Conservation (phyloP, 257 asterid genomes). For the Handroanthus guayacan region DNA sequence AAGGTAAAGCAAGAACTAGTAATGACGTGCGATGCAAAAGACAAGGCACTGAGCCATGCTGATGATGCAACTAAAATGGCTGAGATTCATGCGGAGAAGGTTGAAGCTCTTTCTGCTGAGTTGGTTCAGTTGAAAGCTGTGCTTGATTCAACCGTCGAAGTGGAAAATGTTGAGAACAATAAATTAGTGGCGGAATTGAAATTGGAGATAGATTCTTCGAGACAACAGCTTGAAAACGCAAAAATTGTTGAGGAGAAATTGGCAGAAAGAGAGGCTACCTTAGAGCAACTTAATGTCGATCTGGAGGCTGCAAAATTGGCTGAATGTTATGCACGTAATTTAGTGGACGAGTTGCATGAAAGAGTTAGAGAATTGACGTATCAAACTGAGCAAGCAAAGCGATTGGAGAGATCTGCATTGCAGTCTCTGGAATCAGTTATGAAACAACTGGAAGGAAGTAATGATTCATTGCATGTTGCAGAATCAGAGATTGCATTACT, state of each 20-base stretch:
- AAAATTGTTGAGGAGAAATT: conserved; percentile 48
- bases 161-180: conserved; percentile 50
- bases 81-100: conserved; percentile 58
- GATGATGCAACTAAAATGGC: conserved; percentile 61
- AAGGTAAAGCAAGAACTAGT: conserved; percentile 56
- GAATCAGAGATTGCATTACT: conserved; percentile 62
- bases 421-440: conserved; percentile 58
- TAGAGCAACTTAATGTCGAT: conserved; percentile 66
- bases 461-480: conserved; percentile 62
- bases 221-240: conserved; percentile 51
- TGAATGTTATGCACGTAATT: conserved; percentile 52
- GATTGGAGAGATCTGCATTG: conserved; percentile 63
- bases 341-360: conserved; percentile 58
- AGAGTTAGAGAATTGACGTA: conserved; percentile 49
- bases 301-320: conserved; percentile 71
- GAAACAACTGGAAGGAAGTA: conserved; percentile 70
- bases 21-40: conserved; percentile 55
- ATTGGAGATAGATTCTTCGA: conserved; percentile 53
- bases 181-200: conserved; percentile 52
- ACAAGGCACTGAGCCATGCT: conserved; percentile 63
- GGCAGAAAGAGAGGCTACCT: conserved; percentile 54
- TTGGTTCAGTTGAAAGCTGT: conserved; percentile 49
- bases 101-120: conserved; percentile 59
- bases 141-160: conserved; percentile 49
- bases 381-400: conserved; percentile 56